Evolutionary conservation across 2,329 filamentous ascomycete genomes (phyloP), one percentile per base, ranked within the genome.

Genomic region (Ceratocystis colombiana): DNA sequence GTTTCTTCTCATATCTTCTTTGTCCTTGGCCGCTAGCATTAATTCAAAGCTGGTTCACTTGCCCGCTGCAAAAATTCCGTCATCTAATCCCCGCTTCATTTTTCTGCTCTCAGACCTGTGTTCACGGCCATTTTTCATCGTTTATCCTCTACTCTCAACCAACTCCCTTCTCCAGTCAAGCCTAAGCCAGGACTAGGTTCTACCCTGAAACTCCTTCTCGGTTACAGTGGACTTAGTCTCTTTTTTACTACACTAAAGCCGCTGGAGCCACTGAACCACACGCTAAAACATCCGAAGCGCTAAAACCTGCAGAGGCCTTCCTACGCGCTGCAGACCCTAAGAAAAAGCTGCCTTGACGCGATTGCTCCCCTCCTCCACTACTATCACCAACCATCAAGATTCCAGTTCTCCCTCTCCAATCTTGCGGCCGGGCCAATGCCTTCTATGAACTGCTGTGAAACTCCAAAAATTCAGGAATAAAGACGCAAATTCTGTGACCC

Each of bases 271-370:
- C 37, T 41, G 37, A 41, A 41, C 10, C 37, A 41, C 3, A 15
- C 37, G 12, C 37, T 41, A 41, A 41, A 41, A 15, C 37, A 5
- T 1, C 37, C 37, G 37, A 41, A 5, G 12, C 37, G 37, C 37
- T 41, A 41, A 41, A 41, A 12, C 12, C 37, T 41, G 37, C 37
- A 41, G 37, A 41, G 37, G 37, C 10, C 5, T 30, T 28, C 28
- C 15, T 30, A 57, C 53, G 53, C 53, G 53, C 53, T n/a, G 28
- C 4, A 20, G n/a, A 57, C 53, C 53, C 53, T 57, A 57, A n/a
- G 5, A 33, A 30, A 17, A 57, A n/a, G 12, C 20, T 30, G 53
- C 25, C 10, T 15, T 33, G 53, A 57, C 53, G 53, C 53, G 53
- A 30, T 33, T 33, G 2, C n/a, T 57, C 25, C 28, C 20, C 53